Base-by-base conservation (phyloP, 306 rosid genomes). In the Gynostemma pentaphyllum region DNA sequence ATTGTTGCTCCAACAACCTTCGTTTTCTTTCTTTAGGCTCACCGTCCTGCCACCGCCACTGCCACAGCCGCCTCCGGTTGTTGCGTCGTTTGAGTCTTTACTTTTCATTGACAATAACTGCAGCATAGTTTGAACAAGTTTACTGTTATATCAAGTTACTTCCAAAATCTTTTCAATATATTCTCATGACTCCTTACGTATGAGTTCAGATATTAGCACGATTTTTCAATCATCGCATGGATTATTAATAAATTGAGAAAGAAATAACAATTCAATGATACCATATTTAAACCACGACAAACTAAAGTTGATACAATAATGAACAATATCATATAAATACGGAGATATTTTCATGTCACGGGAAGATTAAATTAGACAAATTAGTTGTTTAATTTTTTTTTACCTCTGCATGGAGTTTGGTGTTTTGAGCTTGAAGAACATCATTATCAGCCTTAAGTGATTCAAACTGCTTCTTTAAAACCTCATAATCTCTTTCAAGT, bases 391-490 rank as follows among this genome's bases (percentile, higher is more conserved):
- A 14, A 5, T 45, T 16, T 6, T 45, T 15, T 53, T 14, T 55
- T 57, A 90, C 98, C 98, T 91, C 77, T 36, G 86, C 76, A 28
- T 80, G 81, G 21, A 91, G 86, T 66, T 91, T 87, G 64, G 83
- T 76, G 36, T 91, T 87, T 54, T 83, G 96, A 68, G 81, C 52
- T n/a, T 83, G 88, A 53, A 91, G 98, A 8, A 67, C 36, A 64
- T 87, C 89, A 66, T 85, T 91, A 63, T 87, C 95, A 45, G 88
- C 83, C 61, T 83, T 91, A 7, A 91, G 70, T 46, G 83, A 70
- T 39, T 91, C 96, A 67, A 87, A 91, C 67, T 87, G 95, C 57
- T 83, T 87, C 87, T 84, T 87, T 66, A 91, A 78, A 1, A 82
- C 75, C 23, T 91, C 86, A 16, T 83, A 91, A 28, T 91, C 96